phyloP scores from a whole-genome alignment of 2,329 filamentous ascomycete genomes.

The Dothiorella sarmentorum region DNA sequence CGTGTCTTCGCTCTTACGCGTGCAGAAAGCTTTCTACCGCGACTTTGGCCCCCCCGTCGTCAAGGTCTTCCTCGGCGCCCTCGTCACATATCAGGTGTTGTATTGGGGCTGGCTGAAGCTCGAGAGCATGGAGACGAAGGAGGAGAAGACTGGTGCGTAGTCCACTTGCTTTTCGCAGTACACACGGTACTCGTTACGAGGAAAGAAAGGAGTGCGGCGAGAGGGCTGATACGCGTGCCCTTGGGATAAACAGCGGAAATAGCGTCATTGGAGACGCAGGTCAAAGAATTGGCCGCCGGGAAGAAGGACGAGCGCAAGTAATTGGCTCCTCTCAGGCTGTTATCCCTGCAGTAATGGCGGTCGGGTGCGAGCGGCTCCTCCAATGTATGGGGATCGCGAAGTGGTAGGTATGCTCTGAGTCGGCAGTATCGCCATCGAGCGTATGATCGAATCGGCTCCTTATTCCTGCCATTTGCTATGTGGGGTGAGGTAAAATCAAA shows the following conservation, averaged over 20 bases:
- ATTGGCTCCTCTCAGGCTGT: neutral
- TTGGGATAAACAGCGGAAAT: slow-evolving; percentile 8
- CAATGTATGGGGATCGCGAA: too few relatives aligned
- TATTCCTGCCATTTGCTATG: too few relatives aligned
- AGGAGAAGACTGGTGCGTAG: slow-evolving; percentile 53
- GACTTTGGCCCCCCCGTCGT: slow-evolving; percentile 69
- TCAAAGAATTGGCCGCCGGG: neutral
- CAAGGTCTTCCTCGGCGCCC: slow-evolving; percentile 70
- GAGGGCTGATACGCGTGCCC: neutral
- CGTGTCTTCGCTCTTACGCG: neutral
- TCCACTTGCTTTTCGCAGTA: neutral
- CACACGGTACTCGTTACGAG: neutral
- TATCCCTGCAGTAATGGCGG: too few relatives aligned
- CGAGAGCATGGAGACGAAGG: slow-evolving; percentile 66
- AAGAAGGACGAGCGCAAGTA: neutral
- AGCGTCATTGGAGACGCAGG: slow-evolving; percentile 6
- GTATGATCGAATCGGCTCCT: too few relatives aligned
- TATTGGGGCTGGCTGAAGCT: slow-evolving; percentile 74
- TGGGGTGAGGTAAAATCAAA: too few relatives aligned
- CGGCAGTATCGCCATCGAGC: too few relatives aligned
- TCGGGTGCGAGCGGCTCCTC: too few relatives aligned
- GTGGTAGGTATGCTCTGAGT: too few relatives aligned
- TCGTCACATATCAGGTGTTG: slow-evolving; percentile 73
- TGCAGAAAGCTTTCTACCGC: slow-evolving; percentile 67
- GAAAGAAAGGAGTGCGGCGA: neutral